Conservation (phyloP, 129 eudicot species). For the Artemisia annua region DNA sequence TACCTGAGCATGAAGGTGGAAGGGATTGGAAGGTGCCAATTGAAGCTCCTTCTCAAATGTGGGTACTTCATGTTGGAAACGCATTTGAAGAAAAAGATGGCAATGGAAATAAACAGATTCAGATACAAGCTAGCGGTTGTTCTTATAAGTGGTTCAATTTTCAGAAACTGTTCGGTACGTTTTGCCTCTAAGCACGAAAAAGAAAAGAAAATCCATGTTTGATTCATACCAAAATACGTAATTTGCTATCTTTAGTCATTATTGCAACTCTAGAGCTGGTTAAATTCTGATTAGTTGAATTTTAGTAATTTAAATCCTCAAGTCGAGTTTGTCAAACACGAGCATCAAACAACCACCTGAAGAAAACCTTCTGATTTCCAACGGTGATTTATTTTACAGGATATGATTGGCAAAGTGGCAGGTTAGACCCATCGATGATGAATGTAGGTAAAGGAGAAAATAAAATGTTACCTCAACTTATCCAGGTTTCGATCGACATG, state of each 20-base stretch:
- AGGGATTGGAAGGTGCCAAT: conserved; percentile 80
- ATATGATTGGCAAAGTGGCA: conserved; percentile 87
- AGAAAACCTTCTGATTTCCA: not conserved
- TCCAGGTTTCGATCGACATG: conserved; percentile 61
- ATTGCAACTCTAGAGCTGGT: too few species aligned
- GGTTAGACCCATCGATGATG: conserved; percentile 80
- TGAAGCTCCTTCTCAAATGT: conserved; percentile 86
- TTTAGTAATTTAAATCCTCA: too few species aligned
- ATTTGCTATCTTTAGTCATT: too few species aligned
- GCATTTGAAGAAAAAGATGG: conserved; percentile 59
- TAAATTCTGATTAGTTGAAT: too few species aligned
- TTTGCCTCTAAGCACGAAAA: not conserved
- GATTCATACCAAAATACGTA: too few species aligned
- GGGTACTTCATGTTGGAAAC: conserved; percentile 91
- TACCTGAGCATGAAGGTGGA: conserved; percentile 9
- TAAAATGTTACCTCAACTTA: conserved; percentile 65
- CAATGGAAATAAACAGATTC: conserved; percentile 54
- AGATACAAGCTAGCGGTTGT: conserved; percentile 80
- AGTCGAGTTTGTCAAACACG: too few species aligned
- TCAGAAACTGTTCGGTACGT: conserved; percentile 88
- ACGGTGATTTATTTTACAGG: conserved; percentile 44
- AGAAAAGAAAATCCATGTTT: too few species aligned
- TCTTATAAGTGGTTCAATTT: conserved; percentile 92
- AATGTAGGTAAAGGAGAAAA: conserved; percentile 43
- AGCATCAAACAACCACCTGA: too few species aligned